Evolutionary conservation across 495 filamentous ascomycete species (phyloP), one percentile per base, ranked within the genome.

Genomic region (Aspergillus diversus): DNA sequence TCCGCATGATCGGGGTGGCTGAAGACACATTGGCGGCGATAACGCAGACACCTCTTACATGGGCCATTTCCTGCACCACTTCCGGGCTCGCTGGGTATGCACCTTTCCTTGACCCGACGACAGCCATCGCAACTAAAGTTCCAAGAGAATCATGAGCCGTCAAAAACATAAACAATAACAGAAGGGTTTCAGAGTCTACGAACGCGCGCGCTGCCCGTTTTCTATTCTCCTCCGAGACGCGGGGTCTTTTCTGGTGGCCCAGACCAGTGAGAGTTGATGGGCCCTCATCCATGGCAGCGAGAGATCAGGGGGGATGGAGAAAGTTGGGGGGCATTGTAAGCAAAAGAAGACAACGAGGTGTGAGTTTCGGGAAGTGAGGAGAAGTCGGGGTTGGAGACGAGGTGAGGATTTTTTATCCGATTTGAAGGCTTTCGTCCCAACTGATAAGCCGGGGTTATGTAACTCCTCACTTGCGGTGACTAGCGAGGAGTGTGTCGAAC

Each of bases 51-150:
- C 42, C 80, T 71, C 39, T 78, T 77, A 71, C 80, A 83, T 1
- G 80, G 80, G n/a, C 81, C 75, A 48, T 80, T 78, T 48, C 80
- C 80, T 69, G 81, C 79, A 27, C 21, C 21, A 27, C 21, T 27
- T 27, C 21, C 21, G 21, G 21, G 21, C 21, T 27, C 21, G 21
- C 21, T 27, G 21, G 21, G 21, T 27, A 27, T 27, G 66, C 80
- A 83, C 74, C 81, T 81, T 65, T 81, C 79, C 63, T 81, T 81
- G 46, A 81, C 79, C 57, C 79, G 74, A 63, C 79, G 77, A 65
- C 79, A 81, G 42, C 77, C 77, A 63, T 81, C 79, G 57, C 79
- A 81, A 54, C 79, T 81, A 66, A 16, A 60, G 27, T 8, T 12
- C 16, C 56, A 52, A 56, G 39, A 50, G 21, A 43, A 3, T 33